phyloP scores from a whole-genome alignment of 169 alveolate species.

The Plasmodium gaboni region DNA sequence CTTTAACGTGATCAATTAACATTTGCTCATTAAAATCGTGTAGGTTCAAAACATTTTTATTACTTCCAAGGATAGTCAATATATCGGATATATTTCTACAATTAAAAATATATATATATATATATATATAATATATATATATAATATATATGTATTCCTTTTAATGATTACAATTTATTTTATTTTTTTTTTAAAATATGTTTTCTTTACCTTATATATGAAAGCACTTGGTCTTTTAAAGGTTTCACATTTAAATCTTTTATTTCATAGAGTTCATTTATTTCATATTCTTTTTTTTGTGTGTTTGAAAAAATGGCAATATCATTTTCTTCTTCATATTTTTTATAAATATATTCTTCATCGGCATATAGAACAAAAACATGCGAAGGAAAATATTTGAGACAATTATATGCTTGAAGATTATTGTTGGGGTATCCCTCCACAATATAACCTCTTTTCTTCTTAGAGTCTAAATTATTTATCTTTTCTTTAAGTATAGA shows the following conservation, averaged over 20 bases:
- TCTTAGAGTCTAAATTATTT: slow-evolving; percentile 42
- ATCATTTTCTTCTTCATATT: slow-evolving; percentile 51
- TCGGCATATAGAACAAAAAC: slow-evolving; percentile 53
- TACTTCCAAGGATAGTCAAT: slow-evolving; percentile 18
- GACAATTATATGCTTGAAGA: slow-evolving; percentile 60
- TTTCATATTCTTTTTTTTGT: slow-evolving; percentile 11
- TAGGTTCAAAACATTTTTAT: slow-evolving; percentile 35
- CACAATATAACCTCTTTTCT: slow-evolving; percentile 45
- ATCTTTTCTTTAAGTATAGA: slow-evolving; percentile 37
- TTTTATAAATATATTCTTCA: slow-evolving; percentile 58
- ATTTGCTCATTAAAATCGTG: slow-evolving; percentile 25
- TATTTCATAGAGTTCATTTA: slow-evolving; percentile 18
- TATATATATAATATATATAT: slow-evolving; percentile 1
- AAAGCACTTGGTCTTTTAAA: slow-evolving; percentile 35
- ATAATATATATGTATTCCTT: too few species aligned
- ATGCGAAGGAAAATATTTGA: slow-evolving; percentile 48
- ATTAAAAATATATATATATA: background rate
- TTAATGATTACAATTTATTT: too few species aligned
- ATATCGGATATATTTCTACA: slow-evolving; percentile 38
- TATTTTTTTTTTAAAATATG: background rate
- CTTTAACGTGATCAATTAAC: slow-evolving; percentile 36
- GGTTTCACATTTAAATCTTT: slow-evolving; percentile 16
- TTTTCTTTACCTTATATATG: slow-evolving; percentile 37
- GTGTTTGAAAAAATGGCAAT: slow-evolving; percentile 9
- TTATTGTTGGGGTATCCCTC: slow-evolving; percentile 54